Base-by-base conservation (phyloP, 441 rosid species). In the Macaranga tanarius region DNA sequence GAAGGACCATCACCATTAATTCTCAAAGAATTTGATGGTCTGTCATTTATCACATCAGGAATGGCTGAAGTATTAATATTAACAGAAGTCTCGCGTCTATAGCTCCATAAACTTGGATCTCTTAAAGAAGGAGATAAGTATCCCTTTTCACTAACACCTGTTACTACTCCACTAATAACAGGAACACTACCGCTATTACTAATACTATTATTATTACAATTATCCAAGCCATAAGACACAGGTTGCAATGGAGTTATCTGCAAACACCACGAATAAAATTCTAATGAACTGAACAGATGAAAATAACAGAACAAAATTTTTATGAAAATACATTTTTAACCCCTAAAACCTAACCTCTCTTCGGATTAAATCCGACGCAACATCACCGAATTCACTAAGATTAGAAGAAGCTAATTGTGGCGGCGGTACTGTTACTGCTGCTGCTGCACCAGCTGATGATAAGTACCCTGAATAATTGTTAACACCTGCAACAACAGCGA, bases 391-490 rank as follows among this genome's bases (percentile, higher is more conserved):
- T 67, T 70, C 81, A 62, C 45, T 69, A 44, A 40, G 72, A 62
- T 51, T 75, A 70, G 83, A 76, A 42, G 76, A 42, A 42, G 45
- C 45, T 42, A 42, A 42, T 7, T 42, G 60, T 17, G 77, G 65
- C 0, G 69, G 34, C 15, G 82, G 76, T 22, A 70, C 66, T 78
- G 76, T 82, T 28, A 4, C 34, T 28, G 34, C 4, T 31, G 38
- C 38, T 31, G 38, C 3, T 31, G n/a, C n/a, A n/a, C n/a, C n/a
- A n/a, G 38, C 1, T 23, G 88, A 65, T 15, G 85, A 69, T 17
- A 74, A 62, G 79, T 78, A 79, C 55, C 87, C 86, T 55, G 87
- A 72, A 68, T 80, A 76, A 66, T 69, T 58, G n/a, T 82, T 57
- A 62, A 77, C 72, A 38, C 76, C 86, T 81, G 81, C 42, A 44